Evolutionary conservation across 495 filamentous ascomycete species (phyloP).

Genomic region (Sabuloglossum arenarium): DNA sequence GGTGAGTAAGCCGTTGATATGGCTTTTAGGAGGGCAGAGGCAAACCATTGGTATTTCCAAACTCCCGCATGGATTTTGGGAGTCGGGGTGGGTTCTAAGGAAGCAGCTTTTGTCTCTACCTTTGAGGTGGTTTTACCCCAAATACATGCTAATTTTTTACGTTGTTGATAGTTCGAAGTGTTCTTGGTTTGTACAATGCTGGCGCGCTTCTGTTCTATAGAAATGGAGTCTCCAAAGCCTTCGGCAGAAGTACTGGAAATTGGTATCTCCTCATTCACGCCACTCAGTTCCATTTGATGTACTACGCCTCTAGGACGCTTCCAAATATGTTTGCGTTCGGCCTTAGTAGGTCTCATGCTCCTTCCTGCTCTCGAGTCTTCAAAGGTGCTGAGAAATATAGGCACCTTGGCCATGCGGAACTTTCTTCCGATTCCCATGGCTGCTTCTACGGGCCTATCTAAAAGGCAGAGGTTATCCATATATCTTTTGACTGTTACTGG

Average conservation of each 20-base stretch:
- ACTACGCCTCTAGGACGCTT: conserved; percentile 79
- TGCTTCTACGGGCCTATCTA: background rate
- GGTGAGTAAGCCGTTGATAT: conserved; percentile 30
- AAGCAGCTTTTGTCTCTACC: background rate
- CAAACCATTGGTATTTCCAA: background rate
- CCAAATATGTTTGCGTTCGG: conserved; percentile 96
- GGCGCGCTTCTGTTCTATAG: conserved; percentile 41
- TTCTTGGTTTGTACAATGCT: conserved; percentile 66
- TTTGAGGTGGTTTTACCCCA: background rate
- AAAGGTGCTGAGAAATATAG: conserved; percentile 14
- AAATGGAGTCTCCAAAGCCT: conserved; percentile 38
- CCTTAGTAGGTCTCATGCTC: conserved; percentile 28
- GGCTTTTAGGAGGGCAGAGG: background rate
- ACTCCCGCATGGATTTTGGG: background rate
- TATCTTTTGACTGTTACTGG: conserved; percentile 62
- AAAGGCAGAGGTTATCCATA: conserved; percentile 32
- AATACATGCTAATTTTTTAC: background rate
- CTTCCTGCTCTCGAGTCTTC: background rate
- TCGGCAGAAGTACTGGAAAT: conserved; percentile 44
- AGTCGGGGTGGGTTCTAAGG: background rate
- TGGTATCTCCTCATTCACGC: conserved; percentile 74
- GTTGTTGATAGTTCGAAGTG: conserved; percentile 35
- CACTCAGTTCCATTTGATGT: conserved; percentile 82
- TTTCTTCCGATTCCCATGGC: conserved; percentile 33
- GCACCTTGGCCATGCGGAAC: conserved; percentile 47